Evolutionary conservation across 192 early-diverging fungal genomes (phyloP), one percentile per base, ranked within the genome.

Genomic region (Phycomyces nitens): DNA sequence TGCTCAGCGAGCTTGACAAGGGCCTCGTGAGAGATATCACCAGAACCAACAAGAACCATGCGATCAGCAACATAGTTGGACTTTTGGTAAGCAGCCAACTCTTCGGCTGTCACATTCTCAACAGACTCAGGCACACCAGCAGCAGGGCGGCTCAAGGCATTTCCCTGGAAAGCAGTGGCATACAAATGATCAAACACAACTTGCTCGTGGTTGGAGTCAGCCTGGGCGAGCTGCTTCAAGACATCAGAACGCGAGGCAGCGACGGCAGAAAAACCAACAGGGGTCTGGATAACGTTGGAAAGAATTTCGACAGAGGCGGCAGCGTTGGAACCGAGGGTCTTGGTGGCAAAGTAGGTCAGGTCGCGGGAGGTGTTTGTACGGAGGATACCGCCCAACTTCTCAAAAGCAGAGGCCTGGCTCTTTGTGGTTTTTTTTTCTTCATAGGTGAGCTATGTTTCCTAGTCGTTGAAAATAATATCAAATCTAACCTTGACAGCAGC

Each of bases 121-220:
- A 98, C 96, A 82, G 97, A 95, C 70, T 92, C 90, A 70, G 84
- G 83, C 42, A 95, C 90, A 50, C 96, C 96, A 43, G 96, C 86
- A 71, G 95, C 93, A 58, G 96, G 97, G 71, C 84, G 88, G 50
- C 95, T 93, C 27, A 97, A 81, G 9, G 91, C 71, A 65, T 84
- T 83, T 60, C 88, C 84, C 82, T 95, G 94, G 88, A 92, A 98
- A 39, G 96, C 94, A 53, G 86, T 89, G 47, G 90, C 93, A 76
- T 98, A 94, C 81, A 98, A 79, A 69, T 98, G 93, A 69, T 98
- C 96, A 81, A 98, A 98, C 54, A 96, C 94, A 39, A 98, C 96
- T 76, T 98, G 93, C 72, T 97, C 94, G 77, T 94, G 86, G 61
- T 92, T 83, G 81, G 94, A 95, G 61, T 89, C 84, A 40, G 86